phyloP scores from a whole-genome alignment of 1,284 basidiomycete genomes.

The Sphaerobolus stellatus region DNA sequence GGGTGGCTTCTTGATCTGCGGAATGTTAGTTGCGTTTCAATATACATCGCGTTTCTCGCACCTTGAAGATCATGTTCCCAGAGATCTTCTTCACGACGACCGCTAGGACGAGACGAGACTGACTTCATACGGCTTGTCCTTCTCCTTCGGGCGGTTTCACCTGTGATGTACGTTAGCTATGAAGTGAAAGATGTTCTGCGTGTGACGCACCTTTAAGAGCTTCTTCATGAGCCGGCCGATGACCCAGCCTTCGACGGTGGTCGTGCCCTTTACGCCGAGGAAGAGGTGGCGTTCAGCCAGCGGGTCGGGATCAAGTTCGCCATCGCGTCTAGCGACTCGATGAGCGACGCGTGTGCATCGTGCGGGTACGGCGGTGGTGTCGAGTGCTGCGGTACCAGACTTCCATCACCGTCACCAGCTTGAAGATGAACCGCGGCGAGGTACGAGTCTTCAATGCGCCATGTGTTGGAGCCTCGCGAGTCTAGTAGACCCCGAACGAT shows the following conservation, averaged over 20 bases:
- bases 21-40: not conserved
- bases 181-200: too few relatives aligned
- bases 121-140: slow-evolving; percentile 86
- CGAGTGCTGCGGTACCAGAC: slow-evolving; percentile 86
- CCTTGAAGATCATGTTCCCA: slow-evolving; percentile 85
- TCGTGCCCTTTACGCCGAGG: slow-evolving; percentile 87
- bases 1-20: slow-evolving; percentile 82
- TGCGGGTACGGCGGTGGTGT: slow-evolving; percentile 67
- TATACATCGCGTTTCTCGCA: not conserved
- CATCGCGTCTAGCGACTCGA: slow-evolving; percentile 84
- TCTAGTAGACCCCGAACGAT: slow-evolving; percentile 73
- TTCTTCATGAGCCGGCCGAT: slow-evolving; percentile 92
- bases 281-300: slow-evolving; percentile 97
- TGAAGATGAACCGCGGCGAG: slow-evolving; percentile 85
- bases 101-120: slow-evolving; percentile 86
- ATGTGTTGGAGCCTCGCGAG: slow-evolving; percentile 74
- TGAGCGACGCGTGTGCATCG: slow-evolving; percentile 80
- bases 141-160: too few relatives aligned
- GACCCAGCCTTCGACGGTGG: slow-evolving; percentile 79
- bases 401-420: slow-evolving; percentile 84
- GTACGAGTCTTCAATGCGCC: slow-evolving; percentile 79
- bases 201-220: slow-evolving; percentile 57
- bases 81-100: slow-evolving; percentile 85
- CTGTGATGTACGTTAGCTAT: too few relatives aligned
- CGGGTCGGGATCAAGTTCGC: slow-evolving; percentile 95